A percentile compares a stretch with the other conserved stretches of the same genome.
phyloP scores from a whole-genome alignment of 164 flowering plant genomes.

The Cinnamomum chago region DNA sequence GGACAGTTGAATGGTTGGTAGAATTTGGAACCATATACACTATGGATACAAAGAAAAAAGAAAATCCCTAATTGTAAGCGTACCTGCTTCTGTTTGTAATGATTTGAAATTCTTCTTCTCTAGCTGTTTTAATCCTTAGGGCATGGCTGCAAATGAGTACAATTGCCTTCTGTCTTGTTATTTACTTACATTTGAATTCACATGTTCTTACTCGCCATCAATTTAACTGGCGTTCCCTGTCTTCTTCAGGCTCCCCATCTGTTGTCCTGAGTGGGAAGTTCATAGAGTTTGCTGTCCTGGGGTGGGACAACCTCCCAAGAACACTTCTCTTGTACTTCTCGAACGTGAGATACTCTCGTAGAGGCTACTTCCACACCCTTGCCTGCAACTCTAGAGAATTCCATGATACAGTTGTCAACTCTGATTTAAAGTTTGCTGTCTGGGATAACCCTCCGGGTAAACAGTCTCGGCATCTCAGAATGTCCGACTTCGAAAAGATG shows the following conservation, averaged over 20 bases:
- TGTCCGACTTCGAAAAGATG: constrained; percentile 19
- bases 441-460: constrained; percentile 21
- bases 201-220: background rate
- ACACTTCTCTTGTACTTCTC: constrained; percentile 28
- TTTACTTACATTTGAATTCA: background rate
- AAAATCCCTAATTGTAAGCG: too few relatives aligned
- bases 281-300: constrained; percentile 23
- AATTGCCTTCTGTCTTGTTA: background rate
- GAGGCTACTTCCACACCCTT: constrained; percentile 29
- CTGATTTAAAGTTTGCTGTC: constrained; percentile 12
- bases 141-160: background rate
- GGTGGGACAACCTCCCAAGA: constrained; percentile 31
- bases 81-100: too few relatives aligned
- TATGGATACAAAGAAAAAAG: too few relatives aligned
- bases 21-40: too few relatives aligned
- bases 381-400: constrained; percentile 24
- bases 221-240: background rate
- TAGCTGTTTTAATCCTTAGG: too few relatives aligned
- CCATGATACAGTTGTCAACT: constrained; percentile 12
- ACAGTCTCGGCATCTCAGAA: constrained; percentile 16
- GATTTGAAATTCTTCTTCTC: too few relatives aligned
- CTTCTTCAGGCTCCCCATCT: constrained; percentile 20
- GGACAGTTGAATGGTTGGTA: too few relatives aligned
- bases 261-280: constrained; percentile 26
- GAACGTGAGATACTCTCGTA: constrained; percentile 16